Conservation (phyloP, 345 rosid species). For the Citrus medica region DNA sequence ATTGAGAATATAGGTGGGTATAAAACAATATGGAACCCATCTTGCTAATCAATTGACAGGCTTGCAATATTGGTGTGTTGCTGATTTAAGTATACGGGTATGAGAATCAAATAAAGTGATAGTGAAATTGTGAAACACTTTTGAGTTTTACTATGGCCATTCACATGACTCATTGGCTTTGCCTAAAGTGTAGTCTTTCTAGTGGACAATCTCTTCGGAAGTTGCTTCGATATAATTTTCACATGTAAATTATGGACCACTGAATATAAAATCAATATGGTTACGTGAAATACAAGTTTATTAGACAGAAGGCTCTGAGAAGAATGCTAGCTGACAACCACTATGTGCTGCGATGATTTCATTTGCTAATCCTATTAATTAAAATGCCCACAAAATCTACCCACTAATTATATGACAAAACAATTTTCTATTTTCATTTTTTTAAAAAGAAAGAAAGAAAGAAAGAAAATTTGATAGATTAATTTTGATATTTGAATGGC, state of each 20-base stretch:
- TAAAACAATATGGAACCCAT: neutral
- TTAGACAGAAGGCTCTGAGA: constrained; percentile 2
- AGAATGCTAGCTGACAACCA: constrained; percentile 15
- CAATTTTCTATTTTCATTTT: too few species aligned
- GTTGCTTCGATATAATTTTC: neutral
- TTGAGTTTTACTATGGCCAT: neutral
- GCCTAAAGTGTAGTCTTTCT: too few species aligned
- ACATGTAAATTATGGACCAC: neutral
- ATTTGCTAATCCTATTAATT: constrained; percentile 3
- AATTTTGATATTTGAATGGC: neutral
- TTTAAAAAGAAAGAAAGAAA: too few species aligned
- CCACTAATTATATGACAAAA: constrained; percentile 7
- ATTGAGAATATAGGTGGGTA: neutral
- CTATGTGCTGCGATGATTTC: constrained; percentile 7
- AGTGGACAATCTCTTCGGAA: neutral
- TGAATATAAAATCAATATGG: neutral
- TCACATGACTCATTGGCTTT: neutral
- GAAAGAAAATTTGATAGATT: neutral
- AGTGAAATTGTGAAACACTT: neutral
- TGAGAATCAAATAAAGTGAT: neutral
- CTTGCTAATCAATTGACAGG: neutral
- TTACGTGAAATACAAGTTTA: constrained; percentile 5
- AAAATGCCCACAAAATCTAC: neutral
- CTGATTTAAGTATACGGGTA: too few species aligned
- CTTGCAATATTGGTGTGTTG: neutral